Evolutionary conservation across 768 basidiomycete species (phyloP), one percentile per base, ranked within the genome.

Genomic region (Boletus coccyginus): DNA sequence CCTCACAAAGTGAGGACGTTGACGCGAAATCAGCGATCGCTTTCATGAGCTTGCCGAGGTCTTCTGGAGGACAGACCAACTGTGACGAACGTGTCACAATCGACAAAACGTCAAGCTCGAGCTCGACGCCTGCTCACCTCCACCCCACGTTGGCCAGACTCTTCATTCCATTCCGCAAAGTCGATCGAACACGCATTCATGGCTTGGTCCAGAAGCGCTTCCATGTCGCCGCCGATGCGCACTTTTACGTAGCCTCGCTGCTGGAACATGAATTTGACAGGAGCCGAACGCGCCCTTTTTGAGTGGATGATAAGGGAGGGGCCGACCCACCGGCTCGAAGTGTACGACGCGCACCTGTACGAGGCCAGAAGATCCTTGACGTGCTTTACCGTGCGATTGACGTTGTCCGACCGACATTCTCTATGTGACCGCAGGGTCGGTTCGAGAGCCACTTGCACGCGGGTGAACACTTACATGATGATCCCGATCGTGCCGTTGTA

Each of bases 221-320:
- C 57, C 57, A 73, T 69, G 24, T 70, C 69, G 52, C 70, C 66
- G 19, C 73, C 71, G 11, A 80, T 55, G 16, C 74, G 62, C 17
- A 84, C 74, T 52, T 73, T 76, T 35, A 88, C 76, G 52, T 74
- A 74, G 17, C 85, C 87, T 64, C 76, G 73, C 31, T 81, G 76
- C 55, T 75, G 72, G 62, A 88, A 88, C 77, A 87, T 81, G 66
- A 81, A 88, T 58, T 79, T 81, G 27, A 88, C 86, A 0, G 86
- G 80, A 3, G 87, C 75, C 39, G 84, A 72, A 38, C 81, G 84
- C 36, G 83, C 84, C 42, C 87, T 88, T 21, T 21, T 21, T 40
- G 35, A 11, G 58, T n/a, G 27, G 32, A 46, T 24, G 14, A 45
- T 54, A 49, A 55, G 50, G 24, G 27, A 27, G 27, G 13, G 27